Base-by-base conservation (phyloP, 1,284 basidiomycete species). In the Austroboletus novae-zelandiae region DNA sequence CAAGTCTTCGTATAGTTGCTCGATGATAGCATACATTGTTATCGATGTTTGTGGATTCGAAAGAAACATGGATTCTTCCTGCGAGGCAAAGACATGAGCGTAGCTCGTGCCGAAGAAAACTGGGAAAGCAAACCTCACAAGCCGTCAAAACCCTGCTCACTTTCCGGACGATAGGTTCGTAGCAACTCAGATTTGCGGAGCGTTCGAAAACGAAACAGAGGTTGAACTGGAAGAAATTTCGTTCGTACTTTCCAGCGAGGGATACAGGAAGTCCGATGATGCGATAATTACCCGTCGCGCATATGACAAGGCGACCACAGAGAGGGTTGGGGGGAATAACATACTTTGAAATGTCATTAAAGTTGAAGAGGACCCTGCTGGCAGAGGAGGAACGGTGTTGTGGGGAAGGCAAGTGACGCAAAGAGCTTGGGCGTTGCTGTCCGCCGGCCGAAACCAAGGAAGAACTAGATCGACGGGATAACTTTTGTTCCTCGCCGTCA, bases 1-100 rank as follows among this genome's bases (percentile, higher is more conserved):
- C 55, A 99, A 73, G 61, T 99, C 97, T 65, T 98, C 95, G 60
- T 94, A 98, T 1, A 99, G 78, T 67, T 98, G 95, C 69, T 99
- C 96, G 30, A 99, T 82, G 50, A 99, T 89, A 7, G 87, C 84
- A 58, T 90, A 83, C 46, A 99, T 83, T 1, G 86, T 80, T 40
- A 80, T 77, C 1, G 86, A 81, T 6, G 85, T 88, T 43, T 80
- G 73, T 1, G 86, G 76, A 7, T 81, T 83, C 2, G 94, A 96
- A 20, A 99, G 75, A 65, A 98, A 95, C 3, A 78, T 81, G 0
- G 91, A 93, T 64, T 97, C 91, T 75, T 94, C 86, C 91, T 98
- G 61, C 5, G 41, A 47, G 11, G 59, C 11, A 40, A 37, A 18
- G 43, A 18, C 4, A 15, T 65, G 35, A 66, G 48, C 36, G 50